These are phyloP conservation scores for Apiospora pterosperma DNA, from an alignment of 2,329 filamentous ascomycete genomes.

Conservation along the genomic window DNA sequence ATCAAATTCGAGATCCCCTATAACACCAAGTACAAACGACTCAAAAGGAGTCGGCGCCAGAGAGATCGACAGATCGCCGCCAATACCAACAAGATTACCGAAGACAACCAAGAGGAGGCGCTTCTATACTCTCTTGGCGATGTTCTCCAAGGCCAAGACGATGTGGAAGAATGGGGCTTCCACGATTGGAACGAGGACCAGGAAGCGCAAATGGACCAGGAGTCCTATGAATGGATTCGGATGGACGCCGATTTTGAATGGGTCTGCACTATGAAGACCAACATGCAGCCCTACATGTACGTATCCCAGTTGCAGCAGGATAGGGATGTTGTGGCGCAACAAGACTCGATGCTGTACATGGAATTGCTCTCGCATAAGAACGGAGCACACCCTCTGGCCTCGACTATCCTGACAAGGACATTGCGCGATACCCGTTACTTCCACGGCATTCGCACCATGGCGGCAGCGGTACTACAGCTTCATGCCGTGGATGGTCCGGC, in stretches of 20 bases:
- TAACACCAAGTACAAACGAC: slow-evolving; percentile 97
- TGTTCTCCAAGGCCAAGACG: slow-evolving; percentile 77
- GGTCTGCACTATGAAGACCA: slow-evolving; percentile 79
- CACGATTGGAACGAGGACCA: slow-evolving; percentile 87
- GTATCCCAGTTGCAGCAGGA: slow-evolving; percentile 96
- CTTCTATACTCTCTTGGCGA: slow-evolving; percentile 91
- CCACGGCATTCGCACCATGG: slow-evolving; percentile 85
- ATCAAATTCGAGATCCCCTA: slow-evolving; percentile 92
- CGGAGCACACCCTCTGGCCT: slow-evolving; percentile 72
- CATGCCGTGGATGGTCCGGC: slow-evolving; percentile 61
- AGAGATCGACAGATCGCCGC: slow-evolving; percentile 52
- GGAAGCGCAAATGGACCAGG: slow-evolving; percentile 87
- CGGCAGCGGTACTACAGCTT: slow-evolving; percentile 72
- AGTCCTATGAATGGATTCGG: slow-evolving; percentile 98
- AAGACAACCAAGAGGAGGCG: slow-evolving; percentile 65
- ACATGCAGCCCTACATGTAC: slow-evolving; percentile 95
- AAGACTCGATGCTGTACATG: slow-evolving; percentile 74
- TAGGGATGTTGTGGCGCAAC: slow-evolving; percentile 87
- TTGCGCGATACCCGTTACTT: slow-evolving; percentile 91
- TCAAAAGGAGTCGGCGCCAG: slow-evolving; percentile 76
- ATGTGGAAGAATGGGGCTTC: slow-evolving; percentile 78
- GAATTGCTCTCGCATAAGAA: slow-evolving; percentile 43
- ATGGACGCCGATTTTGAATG: slow-evolving; percentile 98
- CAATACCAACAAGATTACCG: slow-evolving; percentile 29
- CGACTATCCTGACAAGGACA: slow-evolving; percentile 85